Conservation (phyloP, 176 grass and related monocot genomes). For the Zoysia pacifica region DNA sequence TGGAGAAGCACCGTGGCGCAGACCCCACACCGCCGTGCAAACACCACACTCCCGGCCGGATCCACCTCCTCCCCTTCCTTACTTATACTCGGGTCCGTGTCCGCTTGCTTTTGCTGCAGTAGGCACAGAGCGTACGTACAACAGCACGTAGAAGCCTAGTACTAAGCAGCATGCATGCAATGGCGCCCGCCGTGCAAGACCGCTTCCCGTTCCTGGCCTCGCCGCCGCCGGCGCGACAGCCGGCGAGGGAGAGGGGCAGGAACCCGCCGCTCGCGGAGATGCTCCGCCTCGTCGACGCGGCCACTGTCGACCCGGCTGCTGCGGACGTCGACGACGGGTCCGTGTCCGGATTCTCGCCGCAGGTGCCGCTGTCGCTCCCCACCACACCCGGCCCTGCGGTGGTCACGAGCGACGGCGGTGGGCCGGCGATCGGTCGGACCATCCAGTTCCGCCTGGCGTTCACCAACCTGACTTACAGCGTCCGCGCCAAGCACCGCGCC, state of each 20-base stretch:
- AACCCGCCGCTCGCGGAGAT: conserved; percentile 63
- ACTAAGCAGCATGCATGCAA: conserved; percentile 9
- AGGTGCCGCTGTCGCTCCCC: not conserved
- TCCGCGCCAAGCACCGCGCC: conserved; percentile 37
- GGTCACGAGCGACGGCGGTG: not conserved
- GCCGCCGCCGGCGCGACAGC: conserved; percentile 13
- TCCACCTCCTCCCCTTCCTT: not conserved
- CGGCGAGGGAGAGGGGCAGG: conserved; percentile 11
- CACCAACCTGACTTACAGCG: conserved; percentile 67
- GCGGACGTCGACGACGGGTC: conserved; percentile 25
- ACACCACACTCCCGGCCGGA: not conserved
- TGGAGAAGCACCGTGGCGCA: conserved; percentile 28
- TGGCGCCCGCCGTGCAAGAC: conserved; percentile 53
- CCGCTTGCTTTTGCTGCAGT: conserved; percentile 26
- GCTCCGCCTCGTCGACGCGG: conserved; percentile 69
- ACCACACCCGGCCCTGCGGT: not conserved
- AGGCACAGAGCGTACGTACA: not conserved
- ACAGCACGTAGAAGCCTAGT: not conserved
- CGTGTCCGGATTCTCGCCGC: conserved; percentile 6
- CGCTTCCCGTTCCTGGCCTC: conserved; percentile 38
- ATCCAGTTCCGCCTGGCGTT: conserved; percentile 67
- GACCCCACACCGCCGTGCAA: conserved; percentile 13
- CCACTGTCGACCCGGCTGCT: conserved; percentile 28
- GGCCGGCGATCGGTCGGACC: conserved; percentile 18
- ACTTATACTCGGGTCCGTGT: conserved; percentile 27